Base-by-base conservation (phyloP, 768 basidiomycete genomes). In the Leccinum subtestaceum region DNA sequence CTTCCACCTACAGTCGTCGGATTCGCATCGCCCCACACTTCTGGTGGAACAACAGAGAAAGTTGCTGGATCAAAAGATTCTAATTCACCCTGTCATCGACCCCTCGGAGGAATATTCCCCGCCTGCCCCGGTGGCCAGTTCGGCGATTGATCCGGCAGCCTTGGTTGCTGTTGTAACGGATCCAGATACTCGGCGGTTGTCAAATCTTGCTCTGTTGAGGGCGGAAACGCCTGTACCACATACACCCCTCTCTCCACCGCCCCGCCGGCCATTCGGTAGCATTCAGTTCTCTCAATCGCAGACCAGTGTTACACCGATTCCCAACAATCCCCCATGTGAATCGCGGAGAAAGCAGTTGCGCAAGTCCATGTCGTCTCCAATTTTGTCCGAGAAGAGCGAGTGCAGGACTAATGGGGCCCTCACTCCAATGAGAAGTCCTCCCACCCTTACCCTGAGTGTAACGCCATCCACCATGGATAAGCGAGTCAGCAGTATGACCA, bases 221-320 rank as follows among this genome's bases (percentile, higher is more conserved):
- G 85, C 82, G 13, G 86, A 87, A 60, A 89, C 87, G 0, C 90
- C 89, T 12, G 82, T 79, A 10, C 84, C 79, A 21, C 73, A 85
- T 60, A 83, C 80, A 2, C 85, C 88, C 21, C 77, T 91, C 19
- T 77, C 84, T 2, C 89, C 88, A 36, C 84, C 89, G 5, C 89
- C 89, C 10, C 80, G 78, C 63, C 73, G 78, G 63, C 70, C 80
- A 29, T 69, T 80, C 57, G 54, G 65, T 43, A 74, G 63, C 4
- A 73, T 80, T 9, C 67, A 79, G 19, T 81, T 80, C 63, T 88
- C 86, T 13, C 71, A 77, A 38, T 88, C 87, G 2, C 85, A 87
- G 63, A 82, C 82, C 6, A 76, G 83, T 60, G 69, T 86, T 25
- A 60, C 76, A 4, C 70, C 68, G 7, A 57, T 46, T 36, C 46